Percentiles rank a stretch among this genome's conserved stretches.
These are phyloP conservation scores for Ganoderma meredithae DNA, from an alignment of 1,284 basidiomycete genomes.

Conservation along the genomic window DNA sequence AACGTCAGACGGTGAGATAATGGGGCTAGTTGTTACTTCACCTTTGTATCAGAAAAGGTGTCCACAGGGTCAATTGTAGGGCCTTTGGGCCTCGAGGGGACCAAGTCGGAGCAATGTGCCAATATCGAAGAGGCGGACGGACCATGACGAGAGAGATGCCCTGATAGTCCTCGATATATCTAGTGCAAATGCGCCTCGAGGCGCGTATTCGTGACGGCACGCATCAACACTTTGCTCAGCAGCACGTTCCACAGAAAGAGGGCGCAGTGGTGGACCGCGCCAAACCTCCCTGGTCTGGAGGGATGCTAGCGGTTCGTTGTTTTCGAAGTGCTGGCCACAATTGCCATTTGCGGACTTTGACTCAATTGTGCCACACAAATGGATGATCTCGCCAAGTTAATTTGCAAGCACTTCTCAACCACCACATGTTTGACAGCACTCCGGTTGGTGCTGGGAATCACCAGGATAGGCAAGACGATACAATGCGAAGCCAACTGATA, in stretches of 20 bases:
- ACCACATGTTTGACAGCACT: constrained; percentile 22
- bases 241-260: not conserved
- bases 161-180: constrained; percentile 10
- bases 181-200: constrained; percentile 19
- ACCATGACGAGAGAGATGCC: constrained; percentile 14
- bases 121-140: constrained; percentile 17
- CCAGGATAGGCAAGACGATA: constrained; percentile 21
- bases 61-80: not conserved
- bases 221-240: constrained; percentile 4
- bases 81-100: not conserved
- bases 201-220: constrained; percentile 5
- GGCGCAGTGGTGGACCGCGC: not conserved
- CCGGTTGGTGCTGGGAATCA: constrained; percentile 15
- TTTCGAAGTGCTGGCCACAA: not conserved
- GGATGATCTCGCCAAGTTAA: not conserved
- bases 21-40: not conserved
- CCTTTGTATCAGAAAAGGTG: not conserved
- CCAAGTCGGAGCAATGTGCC: not conserved
- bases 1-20: not conserved
- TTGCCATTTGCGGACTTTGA: constrained; percentile 8
- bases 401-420: constrained; percentile 9
- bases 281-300: not conserved
- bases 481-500: constrained; percentile 18
- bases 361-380: constrained; percentile 8
- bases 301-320: not conserved